These are phyloP conservation scores for Fraxinus velutina DNA, from an alignment of 305 asterid genomes.

Conservation along the genomic window DNA sequence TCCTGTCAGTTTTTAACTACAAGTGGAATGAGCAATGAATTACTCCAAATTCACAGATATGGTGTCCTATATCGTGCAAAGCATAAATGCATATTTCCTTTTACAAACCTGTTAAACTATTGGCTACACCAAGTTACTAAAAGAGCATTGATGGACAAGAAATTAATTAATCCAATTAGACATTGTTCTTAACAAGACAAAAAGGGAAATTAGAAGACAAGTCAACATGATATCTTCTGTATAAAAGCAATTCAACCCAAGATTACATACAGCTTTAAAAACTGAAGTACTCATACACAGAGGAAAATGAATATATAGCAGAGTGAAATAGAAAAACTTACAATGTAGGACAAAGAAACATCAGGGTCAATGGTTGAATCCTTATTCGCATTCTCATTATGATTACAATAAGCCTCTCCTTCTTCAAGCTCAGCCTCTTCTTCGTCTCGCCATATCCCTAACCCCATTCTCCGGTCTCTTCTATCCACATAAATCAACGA, in stretches of 20 bases:
- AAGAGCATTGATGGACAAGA: constrained; percentile 21
- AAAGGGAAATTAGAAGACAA: not conserved
- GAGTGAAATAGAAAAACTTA: constrained; percentile 35
- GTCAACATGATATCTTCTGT: constrained; percentile 4
- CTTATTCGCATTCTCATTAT: constrained; percentile 26
- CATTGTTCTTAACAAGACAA: constrained; percentile 8
- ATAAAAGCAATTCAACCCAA: not conserved
- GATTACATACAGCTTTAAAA: constrained; percentile 7
- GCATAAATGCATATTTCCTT: constrained; percentile 13
- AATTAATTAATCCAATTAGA: constrained; percentile 18
- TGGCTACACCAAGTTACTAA: constrained; percentile 15
- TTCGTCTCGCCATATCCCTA: constrained; percentile 56
- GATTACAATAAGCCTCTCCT: constrained; percentile 70
- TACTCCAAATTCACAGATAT: not conserved
- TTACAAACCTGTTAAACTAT: not conserved
- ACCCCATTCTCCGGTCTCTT: constrained; percentile 67
- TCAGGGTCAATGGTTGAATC: constrained; percentile 90
- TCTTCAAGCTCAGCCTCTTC: constrained; percentile 86
- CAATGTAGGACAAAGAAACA: constrained; percentile 83
- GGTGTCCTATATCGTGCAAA: constrained; percentile 9
- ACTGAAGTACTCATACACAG: constrained; percentile 2
- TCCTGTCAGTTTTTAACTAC: constrained; percentile 12
- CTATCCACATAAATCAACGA: constrained; percentile 73
- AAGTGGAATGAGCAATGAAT: not conserved
- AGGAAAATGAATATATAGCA: not conserved